A percentile compares a stretch with the other conserved stretches of the same genome.
Conservation (phyloP, 2,329 filamentous ascomycete species). For the Colletotrichum sp. region DNA sequence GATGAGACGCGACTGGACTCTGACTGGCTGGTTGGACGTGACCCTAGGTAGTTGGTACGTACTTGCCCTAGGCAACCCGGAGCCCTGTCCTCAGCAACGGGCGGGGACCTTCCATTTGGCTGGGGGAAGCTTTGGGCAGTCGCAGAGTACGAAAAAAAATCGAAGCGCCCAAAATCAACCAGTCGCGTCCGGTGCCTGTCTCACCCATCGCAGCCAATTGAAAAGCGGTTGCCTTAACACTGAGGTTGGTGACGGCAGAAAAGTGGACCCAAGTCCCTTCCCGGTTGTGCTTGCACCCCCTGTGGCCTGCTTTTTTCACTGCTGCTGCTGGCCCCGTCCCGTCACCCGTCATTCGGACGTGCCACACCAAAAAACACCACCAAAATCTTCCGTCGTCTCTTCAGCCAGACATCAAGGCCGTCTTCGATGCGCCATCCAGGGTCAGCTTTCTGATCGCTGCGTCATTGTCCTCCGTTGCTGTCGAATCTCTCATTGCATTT, state of each 20-base stretch:
- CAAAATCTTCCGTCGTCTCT: conserved; percentile 17
- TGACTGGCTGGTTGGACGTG: not conserved
- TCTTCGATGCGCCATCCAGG: conserved; percentile 19
- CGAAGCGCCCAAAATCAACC: conserved; percentile 1
- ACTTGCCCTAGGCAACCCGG: not conserved
- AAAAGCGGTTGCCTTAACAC: conserved; percentile 2
- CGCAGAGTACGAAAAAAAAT: not conserved
- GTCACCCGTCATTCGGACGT: conserved; percentile 7
- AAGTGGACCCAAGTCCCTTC: not conserved
- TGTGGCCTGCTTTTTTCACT: conserved; percentile 3
- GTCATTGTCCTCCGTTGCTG: not conserved
- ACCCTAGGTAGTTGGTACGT: not conserved
- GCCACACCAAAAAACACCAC: conserved; percentile 19
- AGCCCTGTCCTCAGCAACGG: not conserved
- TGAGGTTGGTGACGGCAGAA: conserved; percentile 2
- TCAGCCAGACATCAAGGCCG: conserved; percentile 5
- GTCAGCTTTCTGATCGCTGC: conserved; percentile 19
- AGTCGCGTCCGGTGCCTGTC: not conserved
- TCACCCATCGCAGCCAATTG: not conserved
- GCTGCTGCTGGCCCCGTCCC: not conserved
- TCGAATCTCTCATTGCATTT: not conserved
- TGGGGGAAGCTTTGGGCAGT: not conserved
- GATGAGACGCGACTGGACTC: not conserved
- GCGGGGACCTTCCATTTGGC: not conserved
- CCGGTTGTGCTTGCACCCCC: not conserved